phyloP scores from a whole-genome alignment of 352 stramenopile species.

The Peronospora farinosa region DNA sequence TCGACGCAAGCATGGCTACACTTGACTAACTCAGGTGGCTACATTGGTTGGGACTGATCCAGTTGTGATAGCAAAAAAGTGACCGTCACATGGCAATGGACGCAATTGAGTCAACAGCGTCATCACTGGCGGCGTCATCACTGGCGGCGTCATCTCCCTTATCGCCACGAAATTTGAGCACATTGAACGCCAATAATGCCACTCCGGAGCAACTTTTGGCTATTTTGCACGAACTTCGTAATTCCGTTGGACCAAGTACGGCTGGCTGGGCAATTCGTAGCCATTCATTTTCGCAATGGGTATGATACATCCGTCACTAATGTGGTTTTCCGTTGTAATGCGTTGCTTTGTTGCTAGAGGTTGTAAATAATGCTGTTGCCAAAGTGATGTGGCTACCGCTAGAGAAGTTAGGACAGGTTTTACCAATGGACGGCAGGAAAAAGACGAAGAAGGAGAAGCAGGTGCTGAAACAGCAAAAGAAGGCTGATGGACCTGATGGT shows the following conservation, averaged over 20 bases:
- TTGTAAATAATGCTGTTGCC: conserved; percentile 62
- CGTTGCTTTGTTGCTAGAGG: conserved; percentile 30
- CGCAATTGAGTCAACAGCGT: conserved; percentile 4
- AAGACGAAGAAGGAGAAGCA: conserved; percentile 27
- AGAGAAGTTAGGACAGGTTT: conserved; percentile 5
- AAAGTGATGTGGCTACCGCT: conserved; percentile 45
- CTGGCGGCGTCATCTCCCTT: conserved; percentile 2
- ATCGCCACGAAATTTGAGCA: conserved; percentile 19
- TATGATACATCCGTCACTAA: conserved; percentile 12
- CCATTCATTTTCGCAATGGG: conserved; percentile 4
- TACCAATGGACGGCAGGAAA: conserved; percentile 6
- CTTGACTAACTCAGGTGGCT: conserved; percentile 16
- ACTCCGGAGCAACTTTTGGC: conserved; percentile 48
- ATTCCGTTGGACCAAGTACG: conserved; percentile 57
- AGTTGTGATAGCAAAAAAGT: conserved; percentile 16
- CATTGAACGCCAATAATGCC: conserved; percentile 28
- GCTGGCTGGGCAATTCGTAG: conserved; percentile 3
- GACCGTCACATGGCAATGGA: conserved; percentile 3
- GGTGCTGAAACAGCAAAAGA: conserved; percentile 16
- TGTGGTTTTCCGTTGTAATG: conserved; percentile 9
- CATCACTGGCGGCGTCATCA: neutral
- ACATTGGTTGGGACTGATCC: conserved; percentile 4
- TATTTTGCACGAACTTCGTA: conserved; percentile 58
- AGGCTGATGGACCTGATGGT: conserved; percentile 6
- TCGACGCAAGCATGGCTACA: conserved; percentile 35